Percentiles rank a stretch among this genome's conserved stretches.
These are phyloP conservation scores for Medicago lupulina DNA, from an alignment of 306 rosid species.

Conservation along the genomic window DNA sequence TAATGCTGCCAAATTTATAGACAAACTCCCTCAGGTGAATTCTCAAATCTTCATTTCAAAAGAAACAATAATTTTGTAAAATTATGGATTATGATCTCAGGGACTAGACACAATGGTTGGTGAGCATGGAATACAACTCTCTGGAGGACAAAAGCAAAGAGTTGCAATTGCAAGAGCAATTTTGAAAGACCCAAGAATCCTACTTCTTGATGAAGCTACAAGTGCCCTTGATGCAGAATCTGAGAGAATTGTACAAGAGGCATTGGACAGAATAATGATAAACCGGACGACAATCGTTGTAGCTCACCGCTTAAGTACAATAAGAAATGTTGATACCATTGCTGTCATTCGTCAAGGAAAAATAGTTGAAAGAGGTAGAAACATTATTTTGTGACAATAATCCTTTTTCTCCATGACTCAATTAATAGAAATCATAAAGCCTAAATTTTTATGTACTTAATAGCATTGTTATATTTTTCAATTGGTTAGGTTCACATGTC, in stretches of 20 bases:
- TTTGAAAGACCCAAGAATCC: conserved; percentile 69
- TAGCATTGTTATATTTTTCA: conserved; percentile 19
- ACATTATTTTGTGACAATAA: conserved; percentile 6
- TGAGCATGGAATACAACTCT: conserved; percentile 74
- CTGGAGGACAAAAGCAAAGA: conserved; percentile 77
- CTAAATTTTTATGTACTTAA: neutral
- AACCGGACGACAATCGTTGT: conserved; percentile 71
- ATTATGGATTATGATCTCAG: conserved; percentile 37
- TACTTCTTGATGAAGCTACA: conserved; percentile 71
- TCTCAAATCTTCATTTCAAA: conserved; percentile 19
- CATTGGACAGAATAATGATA: conserved; percentile 65
- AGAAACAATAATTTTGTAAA: conserved; percentile 13
- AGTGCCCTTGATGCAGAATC: conserved; percentile 78
- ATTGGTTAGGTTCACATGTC: conserved; percentile 60
- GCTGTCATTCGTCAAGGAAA: conserved; percentile 71
- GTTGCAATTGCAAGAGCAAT: conserved; percentile 79
- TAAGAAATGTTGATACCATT: conserved; percentile 62
- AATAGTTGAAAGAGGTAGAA: conserved; percentile 72
- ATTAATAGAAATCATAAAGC: conserved; percentile 1
- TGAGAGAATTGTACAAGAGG: conserved; percentile 72
- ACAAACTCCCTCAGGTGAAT: conserved; percentile 47
- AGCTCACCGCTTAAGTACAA: conserved; percentile 75
- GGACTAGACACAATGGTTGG: conserved; percentile 76
- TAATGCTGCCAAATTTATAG: conserved; percentile 48
- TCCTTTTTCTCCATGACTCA: neutral